Evolutionary conservation across 129 eudicot genomes (phyloP).

Genomic region (carrot (Daucus carota)): DH1_v3.0 NC_030384.2:45371501-45372000

Average conservation of each 20-base stretch:
- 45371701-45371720: constrained; percentile 7
- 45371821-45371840: constrained; percentile 27
- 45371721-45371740: neutral
- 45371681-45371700: constrained; percentile 31
- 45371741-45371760: neutral
- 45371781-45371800: constrained; percentile 32
- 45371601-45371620: constrained; percentile 25
- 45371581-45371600: constrained; percentile 61
- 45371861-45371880: neutral
- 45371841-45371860: constrained; percentile 39
- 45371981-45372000: neutral
- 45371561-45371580: constrained; percentile 54
- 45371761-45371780: constrained; percentile 33
- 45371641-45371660: constrained; percentile 15
- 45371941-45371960: neutral
- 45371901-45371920: neutral
- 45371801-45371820: constrained; percentile 26
- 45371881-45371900: neutral
- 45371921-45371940: neutral
- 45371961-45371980: neutral
- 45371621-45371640: constrained; percentile 22
- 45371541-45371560: constrained; percentile 30
- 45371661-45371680: constrained; percentile 28
- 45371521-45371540: constrained; percentile 66
- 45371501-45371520: neutral